phyloP scores from a whole-genome alignment of 1,284 basidiomycete species.

The Ganoderma multipileum region DNA sequence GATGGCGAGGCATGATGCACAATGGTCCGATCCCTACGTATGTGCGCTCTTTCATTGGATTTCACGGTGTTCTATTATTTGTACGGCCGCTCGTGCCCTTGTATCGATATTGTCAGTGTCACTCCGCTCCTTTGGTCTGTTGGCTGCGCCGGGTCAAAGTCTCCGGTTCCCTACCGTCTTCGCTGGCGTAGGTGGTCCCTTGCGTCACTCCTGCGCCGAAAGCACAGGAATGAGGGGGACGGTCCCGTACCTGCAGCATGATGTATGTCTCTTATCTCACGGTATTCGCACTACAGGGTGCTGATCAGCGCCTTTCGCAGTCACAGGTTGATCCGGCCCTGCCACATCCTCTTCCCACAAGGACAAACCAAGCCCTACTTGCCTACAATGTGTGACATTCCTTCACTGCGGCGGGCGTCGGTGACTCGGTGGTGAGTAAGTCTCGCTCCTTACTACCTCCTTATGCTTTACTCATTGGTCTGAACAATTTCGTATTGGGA shows the following conservation, averaged over 20 bases:
- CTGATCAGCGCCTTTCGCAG: background rate
- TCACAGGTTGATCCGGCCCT: background rate
- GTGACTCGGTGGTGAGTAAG: background rate
- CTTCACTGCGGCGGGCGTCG: background rate
- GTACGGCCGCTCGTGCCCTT: background rate
- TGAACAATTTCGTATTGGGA: background rate
- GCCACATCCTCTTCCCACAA: background rate
- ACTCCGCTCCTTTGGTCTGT: background rate
- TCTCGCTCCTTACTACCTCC: background rate
- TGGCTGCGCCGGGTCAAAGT: background rate
- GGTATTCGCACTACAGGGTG: background rate
- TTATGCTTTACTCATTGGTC: background rate
- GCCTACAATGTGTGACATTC: background rate
- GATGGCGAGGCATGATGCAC: conserved; percentile 56
- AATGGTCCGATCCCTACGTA: background rate
- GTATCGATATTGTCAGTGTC: background rate
- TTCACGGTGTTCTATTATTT: background rate
- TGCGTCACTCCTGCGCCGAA: background rate
- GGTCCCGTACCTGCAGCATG: background rate
- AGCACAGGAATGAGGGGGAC: background rate
- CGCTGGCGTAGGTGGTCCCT: background rate
- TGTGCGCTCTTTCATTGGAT: background rate
- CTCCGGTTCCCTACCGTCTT: background rate
- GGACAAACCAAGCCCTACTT: background rate
- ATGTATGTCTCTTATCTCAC: background rate